Conservation (phyloP, 345 rosid genomes). For the Camelina laxa region DNA sequence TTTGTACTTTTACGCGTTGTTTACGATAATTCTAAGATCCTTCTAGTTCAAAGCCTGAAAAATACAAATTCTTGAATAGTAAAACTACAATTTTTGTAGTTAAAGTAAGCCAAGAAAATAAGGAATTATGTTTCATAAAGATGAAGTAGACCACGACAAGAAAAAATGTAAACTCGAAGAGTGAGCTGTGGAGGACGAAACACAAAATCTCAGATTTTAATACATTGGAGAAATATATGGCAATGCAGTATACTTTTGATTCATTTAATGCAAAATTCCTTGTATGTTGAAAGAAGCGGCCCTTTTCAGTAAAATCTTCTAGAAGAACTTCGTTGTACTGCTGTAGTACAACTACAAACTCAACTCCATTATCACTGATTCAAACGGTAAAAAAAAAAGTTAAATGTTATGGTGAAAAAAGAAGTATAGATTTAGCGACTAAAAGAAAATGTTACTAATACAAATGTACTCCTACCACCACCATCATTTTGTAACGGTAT, state of each 20-base stretch:
- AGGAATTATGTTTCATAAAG: slow-evolving; percentile 21
- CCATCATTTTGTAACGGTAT: not conserved
- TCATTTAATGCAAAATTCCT: slow-evolving; percentile 44
- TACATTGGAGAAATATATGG: slow-evolving; percentile 47
- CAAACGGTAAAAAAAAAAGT: not conserved
- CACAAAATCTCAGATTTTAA: slow-evolving; percentile 40
- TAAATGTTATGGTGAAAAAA: not conserved
- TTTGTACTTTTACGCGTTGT: not conserved
- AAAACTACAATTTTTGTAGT: not conserved
- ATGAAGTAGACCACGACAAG: slow-evolving; percentile 29
- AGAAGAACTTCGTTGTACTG: slow-evolving; percentile 21
- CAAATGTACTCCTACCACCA: not conserved
- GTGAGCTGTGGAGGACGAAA: slow-evolving; percentile 33
- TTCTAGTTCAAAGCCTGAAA: not conserved
- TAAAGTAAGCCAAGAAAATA: slow-evolving; percentile 18
- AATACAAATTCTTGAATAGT: not conserved
- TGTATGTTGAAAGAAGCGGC: slow-evolving; percentile 22
- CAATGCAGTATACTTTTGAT: slow-evolving; percentile 35
- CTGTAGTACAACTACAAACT: not conserved
- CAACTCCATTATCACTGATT: not conserved
- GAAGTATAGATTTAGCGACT: not conserved
- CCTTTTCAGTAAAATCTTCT: slow-evolving; percentile 25
- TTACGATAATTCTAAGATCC: slow-evolving; percentile 4
- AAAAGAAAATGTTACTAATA: not conserved
- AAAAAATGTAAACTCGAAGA: slow-evolving; percentile 26